Base-by-base conservation (phyloP, 2,329 filamentous ascomycete genomes). In the Amauroascus verrucosus region DNA sequence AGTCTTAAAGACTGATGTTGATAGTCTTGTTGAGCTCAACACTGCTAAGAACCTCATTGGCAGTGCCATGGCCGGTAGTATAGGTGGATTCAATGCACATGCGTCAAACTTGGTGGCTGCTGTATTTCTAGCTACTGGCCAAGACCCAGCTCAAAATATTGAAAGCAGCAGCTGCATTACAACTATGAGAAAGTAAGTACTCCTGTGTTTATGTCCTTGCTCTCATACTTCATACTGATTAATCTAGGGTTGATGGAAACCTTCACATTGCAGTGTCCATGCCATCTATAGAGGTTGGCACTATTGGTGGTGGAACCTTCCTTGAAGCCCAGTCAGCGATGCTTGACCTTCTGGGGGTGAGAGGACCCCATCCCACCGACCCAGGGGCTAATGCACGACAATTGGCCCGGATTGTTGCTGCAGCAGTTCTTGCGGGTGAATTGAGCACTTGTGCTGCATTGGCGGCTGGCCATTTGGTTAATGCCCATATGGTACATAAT, bases 151-250 rank as follows among this genome's bases (percentile, higher is more conserved):
- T 11, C 93, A 98, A 74, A 91, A 95, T 59, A 89, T 98, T 3
- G 93, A 98, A 77, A 95, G 88, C 69, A 82, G 84, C 66, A 97
- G 95, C 73, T 98, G 93, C 73, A 98, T 98, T 64, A 97, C 91
- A 24, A 87, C 95, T 56, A 98, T 98, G 93, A 94, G 88, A 75
- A 98, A 97, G 91, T 96, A 78, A 81, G 88, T 83, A 5, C 8
- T 11, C 41, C 9, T 20, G 9, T 11, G 6, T 6, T 1, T 3
- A 38, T 40, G 22, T 26, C 49, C 60, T 57, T 32, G 20, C 22
- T 32, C 54, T 56, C n/a, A n/a, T 49, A 59, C 64, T 64, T 38
- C 49, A 16, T 11, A 40, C 38, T n/a, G n/a, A 22, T 22, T 14
- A 6, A 9, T 8, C 20, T 59, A 96, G 90, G 69, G 76, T 90